Base-by-base conservation (phyloP, 179 eudicot species). In the Amaranthus tricolor region DNA sequence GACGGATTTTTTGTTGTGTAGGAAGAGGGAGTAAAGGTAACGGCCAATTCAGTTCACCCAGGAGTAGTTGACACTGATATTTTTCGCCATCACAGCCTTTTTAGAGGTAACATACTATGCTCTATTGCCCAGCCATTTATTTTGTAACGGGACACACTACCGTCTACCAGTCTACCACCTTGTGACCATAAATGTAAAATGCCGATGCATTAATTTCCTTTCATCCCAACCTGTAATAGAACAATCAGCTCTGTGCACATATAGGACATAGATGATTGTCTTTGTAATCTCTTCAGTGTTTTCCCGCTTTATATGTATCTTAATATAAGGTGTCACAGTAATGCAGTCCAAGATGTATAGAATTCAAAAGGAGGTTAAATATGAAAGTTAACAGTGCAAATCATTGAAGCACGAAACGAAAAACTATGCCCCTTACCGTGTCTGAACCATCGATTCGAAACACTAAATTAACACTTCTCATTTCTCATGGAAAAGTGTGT, bases 31-130 rank as follows among this genome's bases (percentile, higher is more conserved):
- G 83, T 73, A 44, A 68, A 84, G 6, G 78, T 90, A 77, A 90
- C 89, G 61, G 89, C 89, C 12, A 90, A 90, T 67, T 87, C 96
- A 66, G 85, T 87, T 74, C 88, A 86, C 78, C 93, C 93, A 2
- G 96, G 96, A 79, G 73, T 77, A 54, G 86, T 90, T 74, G 79
- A 79, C 62, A 90, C 91, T 50, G 83, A 85, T 69, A 84, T 88
- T 24, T 88, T 88, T 72, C 88, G 88, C 64, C 84, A 88, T 79
- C 76, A 81, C 86, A 72, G 43, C 62, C 17, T 88, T 52, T 65
- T 86, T 60, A 81, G 79, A 21, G 94, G 91, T 88, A 84, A 73
- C 14, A 6, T 62, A 13, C 70, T 21, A 44, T 9, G 21, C 15
- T 50, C 53, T 17, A 10, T 0, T 71, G 31, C 40, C 58, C 7